Base-by-base conservation (phyloP, 2,329 filamentous ascomycete species). In the Aschersonia sp. region DNA sequence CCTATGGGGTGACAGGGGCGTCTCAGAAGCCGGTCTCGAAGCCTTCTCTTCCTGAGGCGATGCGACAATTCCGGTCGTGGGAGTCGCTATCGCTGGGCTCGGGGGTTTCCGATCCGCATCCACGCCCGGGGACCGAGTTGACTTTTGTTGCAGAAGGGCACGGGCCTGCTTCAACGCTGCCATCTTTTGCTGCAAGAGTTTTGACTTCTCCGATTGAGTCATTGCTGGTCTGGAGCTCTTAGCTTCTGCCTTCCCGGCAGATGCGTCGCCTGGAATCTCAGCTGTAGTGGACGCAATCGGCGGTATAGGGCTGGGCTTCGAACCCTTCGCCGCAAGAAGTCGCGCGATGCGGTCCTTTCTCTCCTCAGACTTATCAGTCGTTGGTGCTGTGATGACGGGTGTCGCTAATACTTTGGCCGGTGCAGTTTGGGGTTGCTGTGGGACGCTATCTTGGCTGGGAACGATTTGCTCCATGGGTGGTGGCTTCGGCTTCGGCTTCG, bases 311-410 rank as follows among this genome's bases (percentile, higher is more conserved):
- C 56, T 42, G 48, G 57, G 46, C 35, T 81, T 84, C 35, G 77
- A 76, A 46, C 73, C 75, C 60, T 85, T 88, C 1, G 78, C 79
- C n/a, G 85, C 85, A 47, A 88, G 70, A 48, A 88, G 72, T 45
- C 82, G 78, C 4, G 85, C 84, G 50, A 90, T 86, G 42, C 85
- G 78, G 53, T 87, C 84, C 55, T 85, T 86, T 29, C 85, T 75
- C 57, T 85, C 79, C 53, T 84, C 71, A 6, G 75, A 69, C 52
- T 62, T 65, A 40, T 63, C 57, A n/a, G 54, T 47, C 40, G 40
- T 9, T 12, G 12, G 12, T 12, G 35, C 35, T 39, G 22, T 22
- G 22, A 22, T 22, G 22, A 22, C 22, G 22, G 22, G 2, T 22
- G 22, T 22, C 22, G 22, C 22, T 22, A 22, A 22, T 22, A 22